phyloP scores from a whole-genome alignment of 192 early-diverging fungal genomes.

The Gryganskiella cystojenkinii region DNA sequence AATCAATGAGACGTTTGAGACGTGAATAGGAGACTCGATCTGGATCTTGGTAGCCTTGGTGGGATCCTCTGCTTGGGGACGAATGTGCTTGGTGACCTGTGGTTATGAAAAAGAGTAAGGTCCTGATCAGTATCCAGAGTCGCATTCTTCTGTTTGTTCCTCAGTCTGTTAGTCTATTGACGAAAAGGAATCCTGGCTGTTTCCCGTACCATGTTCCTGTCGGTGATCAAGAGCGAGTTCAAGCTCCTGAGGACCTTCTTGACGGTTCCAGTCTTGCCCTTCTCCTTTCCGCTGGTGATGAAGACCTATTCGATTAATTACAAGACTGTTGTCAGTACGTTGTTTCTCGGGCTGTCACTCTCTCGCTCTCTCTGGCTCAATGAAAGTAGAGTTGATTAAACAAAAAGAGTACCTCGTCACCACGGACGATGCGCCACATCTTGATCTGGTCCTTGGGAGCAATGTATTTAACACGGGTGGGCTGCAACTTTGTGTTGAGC shows the following conservation, averaged over 20 bases:
- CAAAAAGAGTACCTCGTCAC: conserved; percentile 55
- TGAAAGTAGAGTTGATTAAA: neutral
- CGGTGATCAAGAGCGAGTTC: conserved; percentile 72
- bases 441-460: conserved; percentile 57
- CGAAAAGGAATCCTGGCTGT: neutral
- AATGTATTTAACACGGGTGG: conserved; percentile 48
- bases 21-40: conserved; percentile 76
- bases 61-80: conserved; percentile 50
- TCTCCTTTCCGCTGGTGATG: conserved; percentile 70
- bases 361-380: neutral
- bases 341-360: neutral
- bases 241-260: conserved; percentile 68
- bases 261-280: conserved; percentile 72
- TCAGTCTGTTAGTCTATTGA: neutral
- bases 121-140: neutral
- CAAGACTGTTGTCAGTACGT: neutral
- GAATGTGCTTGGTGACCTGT: conserved; percentile 71
- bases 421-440: conserved; percentile 69
- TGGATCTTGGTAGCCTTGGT: conserved; percentile 62
- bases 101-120: neutral
- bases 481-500: conserved; percentile 54
- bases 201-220: conserved; percentile 63
- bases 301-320: no score
- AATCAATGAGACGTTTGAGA: conserved; percentile 76
- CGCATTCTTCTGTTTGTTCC: neutral